Base-by-base conservation (phyloP, 2,329 filamentous ascomycete species). In the Fusarium pseudonygamai region DNA sequence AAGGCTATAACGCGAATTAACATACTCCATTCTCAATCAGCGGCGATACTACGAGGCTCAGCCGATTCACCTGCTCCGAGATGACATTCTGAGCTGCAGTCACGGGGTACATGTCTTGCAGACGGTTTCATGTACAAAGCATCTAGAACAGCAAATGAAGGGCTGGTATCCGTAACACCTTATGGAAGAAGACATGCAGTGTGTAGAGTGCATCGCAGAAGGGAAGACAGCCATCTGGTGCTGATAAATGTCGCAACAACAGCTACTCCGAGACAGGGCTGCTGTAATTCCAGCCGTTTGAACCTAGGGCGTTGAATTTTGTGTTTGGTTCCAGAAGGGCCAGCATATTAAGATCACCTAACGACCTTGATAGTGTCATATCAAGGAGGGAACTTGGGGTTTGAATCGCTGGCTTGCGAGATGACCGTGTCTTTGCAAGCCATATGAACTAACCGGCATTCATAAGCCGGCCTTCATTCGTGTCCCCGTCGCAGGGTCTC, bases 211-310 rank as follows among this genome's bases (percentile, higher is more conserved):
- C 22, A n/a, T n/a, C 22, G 22, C 5, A 42, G n/a, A 36, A 16
- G 15, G 34, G 8, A 36, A 36, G 34, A 36, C 16, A n/a, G 39
- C 39, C 22, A 3, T 42, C 22, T 11, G 9, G 22, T 42, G 8
- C 22, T 9, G 6, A 11, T 9, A 10, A 42, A 42, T 42, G 39
- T 14, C 5, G 13, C 5, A 8, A 10, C 4, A 3, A 14, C 22
- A 42, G 9, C 14, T 15, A 15, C 22, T n/a, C 22, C 14, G n/a
- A 16, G 14, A n/a, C 1, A 1, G 9, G 8, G 3, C 1, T 42
- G 5, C 14, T 42, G 39, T 42, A 6, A n/a, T 42, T 15, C 7
- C 39, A n/a, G 22, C 6, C 2, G 22, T 7, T 42, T n/a, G 8
- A 16, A 11, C 39, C 22, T 14, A 42, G 22, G 8, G 22, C 8